Evolutionary conservation across 306 rosid genomes (phyloP).

Genomic region (Vicia sativa): DNA sequence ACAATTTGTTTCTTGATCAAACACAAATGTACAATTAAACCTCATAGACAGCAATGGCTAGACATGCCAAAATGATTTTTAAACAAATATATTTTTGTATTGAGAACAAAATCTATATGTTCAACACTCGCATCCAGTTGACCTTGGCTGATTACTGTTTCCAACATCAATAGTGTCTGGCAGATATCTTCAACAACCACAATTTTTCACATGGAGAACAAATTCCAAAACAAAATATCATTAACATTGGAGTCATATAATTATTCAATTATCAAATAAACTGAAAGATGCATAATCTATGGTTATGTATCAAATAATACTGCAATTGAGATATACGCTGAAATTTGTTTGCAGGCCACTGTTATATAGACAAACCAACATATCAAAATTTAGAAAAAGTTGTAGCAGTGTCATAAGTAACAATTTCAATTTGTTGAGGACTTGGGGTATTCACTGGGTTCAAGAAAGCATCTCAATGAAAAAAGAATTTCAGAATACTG

Average conservation of each 20-base stretch:
- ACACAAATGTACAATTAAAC: slow-evolving; percentile 58
- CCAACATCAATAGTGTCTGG: slow-evolving; percentile 97
- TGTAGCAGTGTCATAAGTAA: background rate
- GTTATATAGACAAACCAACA: slow-evolving; percentile 4
- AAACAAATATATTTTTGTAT: slow-evolving; percentile 42
- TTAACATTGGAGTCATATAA: slow-evolving; percentile 21
- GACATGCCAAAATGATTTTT: slow-evolving; percentile 38
- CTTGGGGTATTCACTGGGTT: background rate
- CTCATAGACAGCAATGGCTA: slow-evolving; percentile 44
- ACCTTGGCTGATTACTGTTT: slow-evolving; percentile 76
- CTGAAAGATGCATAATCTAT: slow-evolving; percentile 6
- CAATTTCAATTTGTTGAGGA: background rate
- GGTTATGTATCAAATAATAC: slow-evolving; percentile 10
- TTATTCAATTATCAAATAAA: slow-evolving; percentile 21
- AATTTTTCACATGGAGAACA: slow-evolving; percentile 39
- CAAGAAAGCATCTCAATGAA: slow-evolving; percentile 20
- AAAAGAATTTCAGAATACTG: background rate
- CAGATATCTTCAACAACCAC: slow-evolving; percentile 66
- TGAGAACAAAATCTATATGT: slow-evolving; percentile 47
- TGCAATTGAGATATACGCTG: slow-evolving; percentile 12
- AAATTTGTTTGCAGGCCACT: slow-evolving; percentile 23
- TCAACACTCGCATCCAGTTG: slow-evolving; percentile 93
- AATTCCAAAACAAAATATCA: slow-evolving; percentile 33
- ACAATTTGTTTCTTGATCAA: slow-evolving; percentile 53
- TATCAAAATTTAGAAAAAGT: slow-evolving; percentile 22